Evolutionary conservation across 2,329 filamentous ascomycete genomes (phyloP), one percentile per base, ranked within the genome.

Genomic region (Botrytis pseudocinerea): DNA sequence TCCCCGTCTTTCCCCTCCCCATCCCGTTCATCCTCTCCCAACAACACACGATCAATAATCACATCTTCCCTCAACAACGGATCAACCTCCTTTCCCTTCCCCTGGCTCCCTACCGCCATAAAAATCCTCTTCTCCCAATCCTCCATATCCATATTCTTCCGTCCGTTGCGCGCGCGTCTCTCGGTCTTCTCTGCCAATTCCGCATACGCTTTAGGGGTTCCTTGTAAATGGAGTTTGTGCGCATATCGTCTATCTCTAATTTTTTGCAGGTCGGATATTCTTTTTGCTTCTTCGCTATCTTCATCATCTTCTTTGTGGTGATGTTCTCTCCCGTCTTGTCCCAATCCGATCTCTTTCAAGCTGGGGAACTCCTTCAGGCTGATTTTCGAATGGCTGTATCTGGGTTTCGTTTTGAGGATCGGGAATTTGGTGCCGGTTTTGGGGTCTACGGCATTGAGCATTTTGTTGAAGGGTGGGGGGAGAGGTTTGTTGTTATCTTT

Each of bases 321-420:
- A 42, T 16, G 25, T 38, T 1, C 35, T 9, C 12, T 40, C 22
- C 65, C 65, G 10, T 57, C n/a, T n/a, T 32, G 48, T 9, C 9
- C 10, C 14, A 69, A 44, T 20, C 51, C 51, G 2, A 69, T 42
- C 10, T 69, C 65, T 28, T 44, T 32, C 9, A 69, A 42, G 28
- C 65, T 59, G 0, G 48, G 65, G 1, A 51, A 40, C 16, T 57
- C 57, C 4, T 42, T 7, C 35, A 69, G n/a, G 14, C 65, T 69
- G 54, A 69, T 57, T 32, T 25, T 69, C 18, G 65, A 69, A 18
- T 69, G 65, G 28, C 48, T 42, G 20, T 69, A 42, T 25, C 22
- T 57, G 4, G 65, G 48, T 42, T 69, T 69, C 12, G 32, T 14
- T 8, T 42, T n/a, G 18, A 12, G 16, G 20, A 16, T 25, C 14